Evolutionary conservation across 495 filamentous ascomycete genomes (phyloP).

Genomic region (Saxophila tyrrhenica): DNA sequence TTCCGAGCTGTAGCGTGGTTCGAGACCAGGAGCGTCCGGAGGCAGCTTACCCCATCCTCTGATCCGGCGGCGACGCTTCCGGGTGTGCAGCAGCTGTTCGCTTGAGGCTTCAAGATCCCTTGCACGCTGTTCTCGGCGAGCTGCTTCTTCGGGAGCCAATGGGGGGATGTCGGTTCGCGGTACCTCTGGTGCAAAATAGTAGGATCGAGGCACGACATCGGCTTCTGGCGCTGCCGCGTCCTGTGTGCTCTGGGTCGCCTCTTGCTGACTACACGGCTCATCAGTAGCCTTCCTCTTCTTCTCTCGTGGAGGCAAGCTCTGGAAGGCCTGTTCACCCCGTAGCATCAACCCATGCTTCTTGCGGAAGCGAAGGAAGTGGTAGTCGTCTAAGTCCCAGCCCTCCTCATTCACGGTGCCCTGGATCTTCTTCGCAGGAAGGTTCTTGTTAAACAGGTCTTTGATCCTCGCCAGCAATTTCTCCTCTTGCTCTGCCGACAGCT

Average conservation of each 20-base stretch:
- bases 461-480: slow-evolving; percentile 51
- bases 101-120: slow-evolving; percentile 47
- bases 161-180: slow-evolving; percentile 1
- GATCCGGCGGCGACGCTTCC: slow-evolving; percentile 63
- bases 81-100: slow-evolving; percentile 48
- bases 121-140: slow-evolving; percentile 23
- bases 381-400: slow-evolving; percentile 59
- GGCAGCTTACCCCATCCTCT: slow-evolving; percentile 60
- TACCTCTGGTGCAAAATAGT: not conserved
- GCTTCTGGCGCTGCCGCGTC: too few relatives aligned
- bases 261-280: not conserved
- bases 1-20: slow-evolving; percentile 70
- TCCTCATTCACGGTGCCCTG: slow-evolving; percentile 54
- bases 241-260: not conserved
- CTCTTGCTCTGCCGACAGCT: slow-evolving; percentile 56
- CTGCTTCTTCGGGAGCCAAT: slow-evolving; percentile 20
- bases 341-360: slow-evolving; percentile 46
- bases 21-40: slow-evolving; percentile 55
- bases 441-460: slow-evolving; percentile 65
- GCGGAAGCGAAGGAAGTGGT: slow-evolving; percentile 56
- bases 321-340: not conserved
- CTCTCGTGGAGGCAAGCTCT: not conserved
- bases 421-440: slow-evolving; percentile 61
- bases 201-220: not conserved
- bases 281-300: not conserved